These are phyloP conservation scores for Colletotrichum lindemuthianum DNA, from an alignment of 2,329 filamentous ascomycete genomes.

Conservation along the genomic window DNA sequence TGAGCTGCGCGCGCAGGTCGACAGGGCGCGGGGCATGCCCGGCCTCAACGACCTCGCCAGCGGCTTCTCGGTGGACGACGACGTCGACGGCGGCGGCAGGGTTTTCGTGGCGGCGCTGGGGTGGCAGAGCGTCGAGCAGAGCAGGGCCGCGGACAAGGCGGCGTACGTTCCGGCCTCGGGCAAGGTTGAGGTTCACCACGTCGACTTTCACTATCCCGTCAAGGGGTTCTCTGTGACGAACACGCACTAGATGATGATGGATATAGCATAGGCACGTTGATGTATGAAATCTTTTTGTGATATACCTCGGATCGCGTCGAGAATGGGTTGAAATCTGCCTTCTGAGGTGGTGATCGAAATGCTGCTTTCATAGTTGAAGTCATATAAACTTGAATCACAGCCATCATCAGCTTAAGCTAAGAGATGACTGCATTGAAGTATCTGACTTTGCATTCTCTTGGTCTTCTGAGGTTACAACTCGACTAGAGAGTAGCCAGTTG, in stretches of 20 bases:
- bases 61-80: slow-evolving; percentile 11
- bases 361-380: no score
- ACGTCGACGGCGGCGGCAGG: slow-evolving; percentile 12
- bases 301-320: no score
- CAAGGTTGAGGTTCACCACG: slow-evolving; percentile 23
- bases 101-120: slow-evolving; percentile 29
- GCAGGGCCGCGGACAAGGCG: slow-evolving; percentile 29
- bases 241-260: slow-evolving; percentile 11
- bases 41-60: slow-evolving; percentile 28
- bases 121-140: slow-evolving; percentile 29
- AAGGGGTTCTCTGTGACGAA: slow-evolving; percentile 31
- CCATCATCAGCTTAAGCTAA: no score
- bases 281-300: no score
- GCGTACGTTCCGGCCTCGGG: slow-evolving; percentile 15
- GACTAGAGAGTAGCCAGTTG: no score
- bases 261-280: neutral
- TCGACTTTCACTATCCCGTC: slow-evolving; percentile 30
- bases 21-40: slow-evolving; percentile 15
- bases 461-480: no score
- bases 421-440: no score
- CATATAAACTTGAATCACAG: no score
- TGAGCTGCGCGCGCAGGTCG: slow-evolving; percentile 22
- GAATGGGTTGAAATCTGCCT: no score
- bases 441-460: no score
- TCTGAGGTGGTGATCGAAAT: no score